phyloP scores from a whole-genome alignment of 306 rosid genomes.

The Calophaca sinica region DNA sequence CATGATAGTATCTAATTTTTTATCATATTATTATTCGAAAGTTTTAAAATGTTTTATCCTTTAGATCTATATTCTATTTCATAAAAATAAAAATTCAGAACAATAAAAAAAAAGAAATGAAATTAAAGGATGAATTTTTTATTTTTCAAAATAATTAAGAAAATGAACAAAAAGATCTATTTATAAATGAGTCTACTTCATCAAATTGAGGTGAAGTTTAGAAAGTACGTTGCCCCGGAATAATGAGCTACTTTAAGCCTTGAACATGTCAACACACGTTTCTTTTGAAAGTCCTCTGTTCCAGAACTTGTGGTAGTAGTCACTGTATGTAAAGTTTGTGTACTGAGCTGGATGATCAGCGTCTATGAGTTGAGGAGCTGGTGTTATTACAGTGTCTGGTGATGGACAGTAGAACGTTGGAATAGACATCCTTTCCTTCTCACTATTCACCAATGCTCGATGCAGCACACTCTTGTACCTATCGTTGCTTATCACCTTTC shows the following conservation, averaged over 20 bases:
- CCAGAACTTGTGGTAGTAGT: slow-evolving; percentile 82
- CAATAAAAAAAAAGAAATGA: no score
- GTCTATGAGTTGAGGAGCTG: slow-evolving; percentile 61
- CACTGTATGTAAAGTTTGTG: slow-evolving; percentile 58
- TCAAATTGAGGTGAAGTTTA: no score
- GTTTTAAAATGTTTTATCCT: no score
- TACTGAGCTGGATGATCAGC: slow-evolving; percentile 54
- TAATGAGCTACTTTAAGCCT: background rate
- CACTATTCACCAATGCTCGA: slow-evolving; percentile 74
- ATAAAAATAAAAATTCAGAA: no score
- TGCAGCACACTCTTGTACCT: slow-evolving; percentile 89
- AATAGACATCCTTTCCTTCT: slow-evolving; percentile 76
- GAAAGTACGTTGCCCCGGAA: no score
- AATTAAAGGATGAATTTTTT: no score
- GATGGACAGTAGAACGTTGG: slow-evolving; percentile 89
- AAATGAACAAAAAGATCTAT: no score
- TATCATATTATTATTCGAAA: no score
- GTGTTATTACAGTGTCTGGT: slow-evolving; percentile 64
- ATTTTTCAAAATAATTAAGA: no score
- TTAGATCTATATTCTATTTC: no score
- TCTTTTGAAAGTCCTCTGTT: slow-evolving; percentile 58
- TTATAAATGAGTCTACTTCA: no score
- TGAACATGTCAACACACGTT: slow-evolving; percentile 51
- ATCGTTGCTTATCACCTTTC: slow-evolving; percentile 58
- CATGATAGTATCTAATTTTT: no score